Percentiles rank a stretch among this genome's conserved stretches.
These are phyloP conservation scores for Saraca asoca DNA, from an alignment of 331 rosid species.

Conservation along the genomic window DNA sequence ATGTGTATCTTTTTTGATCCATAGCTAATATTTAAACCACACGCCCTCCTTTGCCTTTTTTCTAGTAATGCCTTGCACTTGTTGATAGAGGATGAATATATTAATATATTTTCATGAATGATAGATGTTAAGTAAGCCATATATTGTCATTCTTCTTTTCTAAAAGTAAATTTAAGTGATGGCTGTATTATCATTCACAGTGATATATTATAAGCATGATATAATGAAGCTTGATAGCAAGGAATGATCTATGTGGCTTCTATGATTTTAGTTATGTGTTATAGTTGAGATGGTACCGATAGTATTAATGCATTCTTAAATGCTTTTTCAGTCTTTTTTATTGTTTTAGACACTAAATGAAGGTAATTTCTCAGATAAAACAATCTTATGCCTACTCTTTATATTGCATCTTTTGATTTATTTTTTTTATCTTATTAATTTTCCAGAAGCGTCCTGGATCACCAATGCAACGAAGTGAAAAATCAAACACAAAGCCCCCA, in stretches of 20 bases:
- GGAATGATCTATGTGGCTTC: background rate
- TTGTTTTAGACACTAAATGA: constrained; percentile 11
- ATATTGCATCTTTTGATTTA: background rate
- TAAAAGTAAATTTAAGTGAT: constrained; percentile 21
- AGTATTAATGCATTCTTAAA: constrained; percentile 25
- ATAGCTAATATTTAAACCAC: constrained; percentile 2
- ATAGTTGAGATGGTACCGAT: constrained; percentile 26
- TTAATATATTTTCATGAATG: constrained; percentile 12
- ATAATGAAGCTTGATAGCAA: constrained; percentile 6
- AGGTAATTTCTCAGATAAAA: constrained; percentile 2
- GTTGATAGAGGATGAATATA: constrained; percentile 7
- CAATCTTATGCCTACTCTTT: constrained; percentile 22
- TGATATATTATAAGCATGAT: constrained; percentile 6
- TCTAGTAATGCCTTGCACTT: background rate
- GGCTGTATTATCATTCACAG: constrained; percentile 4
- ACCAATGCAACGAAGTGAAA: constrained; percentile 69
- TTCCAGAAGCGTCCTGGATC: constrained; percentile 82
- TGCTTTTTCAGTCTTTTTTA: constrained; percentile 23
- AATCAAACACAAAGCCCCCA: constrained; percentile 78
- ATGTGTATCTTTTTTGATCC: background rate
- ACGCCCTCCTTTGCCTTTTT: background rate
- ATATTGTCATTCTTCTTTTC: background rate
- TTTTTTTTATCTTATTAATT: constrained; percentile 33
- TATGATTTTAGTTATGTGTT: constrained; percentile 20
- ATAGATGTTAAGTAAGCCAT: background rate